A percentile compares a stretch with the other conserved stretches of the same genome.
phyloP scores from a whole-genome alignment of 257 asterid species.

The Solanum sparsipilum region DNA sequence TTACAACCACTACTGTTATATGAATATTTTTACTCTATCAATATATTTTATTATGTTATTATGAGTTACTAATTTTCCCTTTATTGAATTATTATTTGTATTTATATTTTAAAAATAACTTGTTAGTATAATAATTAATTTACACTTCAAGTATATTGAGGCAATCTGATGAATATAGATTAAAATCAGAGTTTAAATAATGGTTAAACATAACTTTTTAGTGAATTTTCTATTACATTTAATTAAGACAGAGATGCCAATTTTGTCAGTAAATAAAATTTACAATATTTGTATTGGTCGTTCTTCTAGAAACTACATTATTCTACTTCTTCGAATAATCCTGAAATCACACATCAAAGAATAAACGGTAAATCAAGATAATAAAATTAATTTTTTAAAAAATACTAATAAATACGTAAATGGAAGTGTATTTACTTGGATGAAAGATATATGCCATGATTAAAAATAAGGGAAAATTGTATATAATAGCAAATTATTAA shows the following conservation, averaged over 20 bases:
- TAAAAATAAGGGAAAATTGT: no score
- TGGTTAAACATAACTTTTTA: background rate
- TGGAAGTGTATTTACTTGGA: background rate
- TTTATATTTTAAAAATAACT: background rate
- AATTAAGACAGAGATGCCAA: background rate
- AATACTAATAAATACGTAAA: background rate
- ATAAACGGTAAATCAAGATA: background rate
- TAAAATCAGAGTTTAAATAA: background rate
- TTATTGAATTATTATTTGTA: background rate
- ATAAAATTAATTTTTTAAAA: background rate
- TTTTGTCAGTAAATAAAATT: background rate
- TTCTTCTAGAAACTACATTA: background rate
- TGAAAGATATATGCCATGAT: no score
- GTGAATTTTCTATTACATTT: background rate
- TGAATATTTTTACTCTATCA: no score
- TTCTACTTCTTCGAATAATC: background rate
- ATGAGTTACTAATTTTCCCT: background rate
- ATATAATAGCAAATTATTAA: no score
- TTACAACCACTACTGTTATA: no score
- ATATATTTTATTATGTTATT: no score
- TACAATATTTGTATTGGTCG: background rate
- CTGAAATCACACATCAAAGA: background rate
- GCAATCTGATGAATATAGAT: no score
- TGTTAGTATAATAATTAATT: background rate
- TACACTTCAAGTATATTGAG: no score